phyloP scores from a whole-genome alignment of 75 land plant species.

The Sequoia sempervirens region DNA sequence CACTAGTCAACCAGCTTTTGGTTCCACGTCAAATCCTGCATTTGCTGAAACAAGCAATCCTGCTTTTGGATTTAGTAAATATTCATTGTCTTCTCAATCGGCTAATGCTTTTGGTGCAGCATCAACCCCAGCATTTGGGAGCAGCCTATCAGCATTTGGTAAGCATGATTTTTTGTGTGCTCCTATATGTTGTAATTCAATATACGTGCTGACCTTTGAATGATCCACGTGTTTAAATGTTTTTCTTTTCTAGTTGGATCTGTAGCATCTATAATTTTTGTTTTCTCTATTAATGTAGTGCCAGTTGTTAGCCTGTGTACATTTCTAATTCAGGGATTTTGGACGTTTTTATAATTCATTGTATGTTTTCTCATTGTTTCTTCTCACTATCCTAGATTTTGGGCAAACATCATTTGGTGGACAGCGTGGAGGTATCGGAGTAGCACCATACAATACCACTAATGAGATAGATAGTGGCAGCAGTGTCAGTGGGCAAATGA shows the following conservation, averaged over 20 bases:
- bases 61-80: not conserved
- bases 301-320: not conserved
- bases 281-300: not conserved
- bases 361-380: not conserved
- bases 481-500: slow-evolving; percentile 23
- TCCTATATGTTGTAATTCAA: too few relatives aligned
- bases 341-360: too few relatives aligned
- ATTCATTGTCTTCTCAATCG: too few relatives aligned
- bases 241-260: not conserved
- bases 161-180: too few relatives aligned
- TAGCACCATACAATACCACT: slow-evolving; percentile 60
- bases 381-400: not conserved
- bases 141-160: not conserved
- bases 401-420: too few relatives aligned
- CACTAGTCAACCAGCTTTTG: too few relatives aligned
- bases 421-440: slow-evolving; percentile 62
- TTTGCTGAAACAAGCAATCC: too few relatives aligned
- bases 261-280: not conserved
- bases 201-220: too few relatives aligned
- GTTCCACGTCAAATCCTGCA: too few relatives aligned
- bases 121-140: too few relatives aligned
- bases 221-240: too few relatives aligned
- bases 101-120: too few relatives aligned
- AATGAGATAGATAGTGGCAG: slow-evolving; percentile 62
- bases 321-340: not conserved